phyloP scores from a whole-genome alignment of 192 early-diverging fungal species.

The Paraglomus occultum region DNA sequence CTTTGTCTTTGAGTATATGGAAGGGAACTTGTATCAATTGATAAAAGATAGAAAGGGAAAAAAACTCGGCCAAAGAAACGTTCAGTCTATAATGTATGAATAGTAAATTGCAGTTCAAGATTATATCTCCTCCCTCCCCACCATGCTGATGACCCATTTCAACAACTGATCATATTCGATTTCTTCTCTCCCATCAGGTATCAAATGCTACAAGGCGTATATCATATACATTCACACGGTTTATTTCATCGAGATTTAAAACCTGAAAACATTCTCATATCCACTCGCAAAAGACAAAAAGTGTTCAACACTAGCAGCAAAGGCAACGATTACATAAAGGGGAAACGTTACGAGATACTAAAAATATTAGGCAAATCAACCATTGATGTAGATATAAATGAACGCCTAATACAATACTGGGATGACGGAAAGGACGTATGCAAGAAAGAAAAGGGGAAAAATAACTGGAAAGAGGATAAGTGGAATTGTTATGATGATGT shows the following conservation, averaged over 20 bases:
- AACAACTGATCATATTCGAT: constrained; percentile 14
- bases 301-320: constrained; percentile 4
- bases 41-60: constrained; percentile 72
- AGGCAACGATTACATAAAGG: not conserved
- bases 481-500: constrained; percentile 2
- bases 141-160: not conserved
- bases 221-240: constrained; percentile 90
- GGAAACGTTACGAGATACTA: not conserved
- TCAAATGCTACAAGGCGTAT: constrained; percentile 84
- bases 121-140: not conserved
- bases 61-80: constrained; percentile 58
- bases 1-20: constrained; percentile 96
- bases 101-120: not conserved
- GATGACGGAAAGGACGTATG: no score
- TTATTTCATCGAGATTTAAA: constrained; percentile 98
- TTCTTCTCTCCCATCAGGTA: constrained; percentile 46
- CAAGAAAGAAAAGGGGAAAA: not conserved
- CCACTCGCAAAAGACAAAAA: constrained; percentile 34
- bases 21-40: constrained; percentile 92
- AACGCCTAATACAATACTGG: not conserved
- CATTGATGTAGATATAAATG: not conserved
- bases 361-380: not conserved
- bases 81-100: constrained; percentile 74
- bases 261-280: constrained; percentile 91
- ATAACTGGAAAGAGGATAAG: constrained; percentile 1